Evolutionary conservation across 768 basidiomycete species (phyloP).

Genomic region (Psilocybe subaeruginosa): DNA sequence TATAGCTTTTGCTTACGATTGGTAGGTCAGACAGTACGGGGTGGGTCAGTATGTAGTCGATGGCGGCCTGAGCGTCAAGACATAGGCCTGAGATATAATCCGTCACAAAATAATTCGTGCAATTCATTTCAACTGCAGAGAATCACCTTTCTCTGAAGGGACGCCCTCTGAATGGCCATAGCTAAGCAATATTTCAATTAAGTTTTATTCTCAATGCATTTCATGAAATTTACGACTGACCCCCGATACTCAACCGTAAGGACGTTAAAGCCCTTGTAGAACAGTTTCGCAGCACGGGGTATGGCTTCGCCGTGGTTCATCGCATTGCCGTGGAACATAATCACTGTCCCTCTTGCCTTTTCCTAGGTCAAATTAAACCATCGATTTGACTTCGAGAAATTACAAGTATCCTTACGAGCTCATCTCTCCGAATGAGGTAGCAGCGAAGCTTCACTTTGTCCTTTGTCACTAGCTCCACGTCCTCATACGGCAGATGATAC

Average conservation of each 20-base stretch:
- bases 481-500: constrained; percentile 10
- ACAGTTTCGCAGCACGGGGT: constrained; percentile 62
- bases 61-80: constrained; percentile 77
- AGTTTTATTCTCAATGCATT: too few relatives aligned
- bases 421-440: constrained; percentile 9
- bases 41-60: constrained; percentile 68
- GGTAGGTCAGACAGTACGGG: constrained; percentile 59
- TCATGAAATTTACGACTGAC: constrained; percentile 38
- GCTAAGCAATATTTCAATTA: constrained; percentile 35
- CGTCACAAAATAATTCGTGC: not conserved
- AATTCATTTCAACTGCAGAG: not conserved
- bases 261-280: constrained; percentile 78
- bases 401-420: not conserved
- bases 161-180: constrained; percentile 81
- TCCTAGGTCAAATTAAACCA: not conserved
- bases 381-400: not conserved
- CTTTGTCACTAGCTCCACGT: constrained; percentile 13
- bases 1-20: constrained; percentile 45
- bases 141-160: constrained; percentile 75
- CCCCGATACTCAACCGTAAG: constrained; percentile 90
- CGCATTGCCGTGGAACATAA: constrained; percentile 89
- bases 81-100: constrained; percentile 53
- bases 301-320: constrained; percentile 77
- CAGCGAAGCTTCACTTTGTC: constrained; percentile 20
- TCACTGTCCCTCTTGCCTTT: constrained; percentile 49